Evolutionary conservation across 176 grass and related monocot species (phyloP), one percentile per base, ranked within the genome.

Genomic region (Eleusine coracana): DNA sequence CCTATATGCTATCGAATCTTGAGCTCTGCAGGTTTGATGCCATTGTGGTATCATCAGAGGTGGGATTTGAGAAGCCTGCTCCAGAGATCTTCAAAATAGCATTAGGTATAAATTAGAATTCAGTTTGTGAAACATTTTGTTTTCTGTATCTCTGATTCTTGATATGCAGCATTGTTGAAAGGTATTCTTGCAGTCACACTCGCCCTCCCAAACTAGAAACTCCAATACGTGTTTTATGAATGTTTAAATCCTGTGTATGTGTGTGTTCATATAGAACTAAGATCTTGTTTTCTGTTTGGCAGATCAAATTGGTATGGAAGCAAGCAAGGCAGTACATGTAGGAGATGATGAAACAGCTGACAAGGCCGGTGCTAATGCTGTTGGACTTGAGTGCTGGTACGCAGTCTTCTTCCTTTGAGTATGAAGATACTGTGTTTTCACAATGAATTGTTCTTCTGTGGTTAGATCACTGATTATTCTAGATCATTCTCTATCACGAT

Each of bases 1-100:
- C 31, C 31, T 34, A 34, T 34, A 34, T 54, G 31, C 21, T 56
- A 20, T 21, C 16, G 6, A 4, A 56, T 56, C 52, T 66, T 89
- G 82, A 82, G n/a, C 56, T 93, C 44, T 88, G 71, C 85, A 98
- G 96, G 87, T 98, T 98, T 88, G 93, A 95, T 85, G 96, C 96
- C 73, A 95, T 88, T 74, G 85, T 92, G n/a, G 90, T 98, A 54
- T 98, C 96, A 31, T 95, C 96, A 18, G 93, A 98, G 65, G 89
- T 92, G 39, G 92, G 96, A 59, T 92, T 85, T n/a, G 96, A 98
- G 87, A 98, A 98, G 72, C 96, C 92, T 74, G 83, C 85, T 83
- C 88, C 91, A 42, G 96, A 98, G 73, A 98, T 98, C 41, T 98
- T 98, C 89, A 91, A 81, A 74, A 86, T 69, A 74, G 93, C 96